Conservation (phyloP, 139 green algal species). For the Auxenochlorella pyrenoidosa region DNA sequence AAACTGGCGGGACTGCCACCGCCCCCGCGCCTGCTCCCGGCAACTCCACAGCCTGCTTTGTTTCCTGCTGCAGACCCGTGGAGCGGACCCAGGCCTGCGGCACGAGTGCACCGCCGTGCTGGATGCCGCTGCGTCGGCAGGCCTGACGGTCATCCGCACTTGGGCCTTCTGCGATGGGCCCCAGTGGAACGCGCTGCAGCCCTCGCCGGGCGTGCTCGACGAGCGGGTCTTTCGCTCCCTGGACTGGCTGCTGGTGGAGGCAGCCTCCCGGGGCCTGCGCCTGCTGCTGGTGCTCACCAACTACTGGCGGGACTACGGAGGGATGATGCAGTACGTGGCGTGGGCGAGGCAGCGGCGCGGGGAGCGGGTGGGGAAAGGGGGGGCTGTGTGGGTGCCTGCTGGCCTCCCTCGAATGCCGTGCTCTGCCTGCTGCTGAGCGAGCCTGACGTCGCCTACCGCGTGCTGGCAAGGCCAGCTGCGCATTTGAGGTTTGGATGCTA, state of each 20-base stretch:
- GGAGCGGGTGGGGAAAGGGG: conserved; percentile 39
- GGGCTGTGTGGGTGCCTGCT: neutral
- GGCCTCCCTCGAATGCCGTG: too few species aligned
- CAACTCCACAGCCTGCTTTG: too few species aligned
- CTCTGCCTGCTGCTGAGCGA: too few species aligned
- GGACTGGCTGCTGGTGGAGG: conserved; percentile 72
- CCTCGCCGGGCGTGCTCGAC: conserved; percentile 45
- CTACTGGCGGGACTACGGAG: conserved; percentile 80
- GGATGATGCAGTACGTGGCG: conserved; percentile 83
- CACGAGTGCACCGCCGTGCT: conserved; percentile 54
- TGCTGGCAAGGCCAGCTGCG: too few species aligned
- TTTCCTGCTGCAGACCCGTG: conserved; percentile 48
- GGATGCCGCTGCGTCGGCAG: conserved; percentile 39
- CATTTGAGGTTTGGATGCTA: too few species aligned
- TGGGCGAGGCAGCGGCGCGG: conserved; percentile 43
- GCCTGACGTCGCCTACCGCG: too few species aligned
- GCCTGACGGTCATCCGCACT: conserved; percentile 55
- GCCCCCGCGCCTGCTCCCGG: too few species aligned
- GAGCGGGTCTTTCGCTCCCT: conserved; percentile 57
- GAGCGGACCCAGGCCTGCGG: conserved; percentile 38
- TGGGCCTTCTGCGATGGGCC: conserved; percentile 71
- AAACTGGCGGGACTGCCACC: too few species aligned
- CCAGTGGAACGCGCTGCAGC: conserved; percentile 73
- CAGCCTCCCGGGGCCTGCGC: conserved; percentile 44
- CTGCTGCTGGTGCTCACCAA: conserved; percentile 79